phyloP scores from a whole-genome alignment of 495 filamentous ascomycete genomes.

The Penicillium pulvis region DNA sequence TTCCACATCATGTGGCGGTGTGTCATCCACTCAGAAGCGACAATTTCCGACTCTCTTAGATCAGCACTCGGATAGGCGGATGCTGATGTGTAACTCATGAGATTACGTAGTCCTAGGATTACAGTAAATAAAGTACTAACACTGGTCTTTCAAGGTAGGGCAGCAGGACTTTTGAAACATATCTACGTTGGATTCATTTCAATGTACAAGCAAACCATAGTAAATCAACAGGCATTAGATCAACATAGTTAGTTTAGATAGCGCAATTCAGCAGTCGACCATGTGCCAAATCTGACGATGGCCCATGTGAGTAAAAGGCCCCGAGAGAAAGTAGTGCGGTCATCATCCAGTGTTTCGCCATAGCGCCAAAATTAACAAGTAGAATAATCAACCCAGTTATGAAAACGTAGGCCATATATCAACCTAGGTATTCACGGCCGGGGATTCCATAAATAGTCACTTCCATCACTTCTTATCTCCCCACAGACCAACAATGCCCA shows the following conservation, averaged over 20 bases:
- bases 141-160: background rate
- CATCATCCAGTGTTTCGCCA: constrained; percentile 14
- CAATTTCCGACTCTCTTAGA: background rate
- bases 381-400: background rate
- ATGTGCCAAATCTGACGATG: background rate
- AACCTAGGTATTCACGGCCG: background rate
- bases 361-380: background rate
- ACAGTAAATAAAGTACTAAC: background rate
- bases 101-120: no score
- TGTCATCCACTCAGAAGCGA: background rate
- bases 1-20: constrained; percentile 4
- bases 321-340: background rate
- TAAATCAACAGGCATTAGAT: background rate
- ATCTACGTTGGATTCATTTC: background rate
- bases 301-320: background rate
- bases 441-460: background rate
- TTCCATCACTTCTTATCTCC: constrained; percentile 62
- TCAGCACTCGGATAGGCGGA: background rate
- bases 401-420: background rate
- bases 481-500: constrained; percentile 86
- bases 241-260: background rate
- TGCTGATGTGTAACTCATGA: background rate
- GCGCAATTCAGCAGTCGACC: background rate
- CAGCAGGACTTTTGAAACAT: background rate
- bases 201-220: background rate